A percentile compares a stretch with the other conserved stretches of the same genome.
These are phyloP conservation scores for Betula pendula DNA, from an alignment of 306 rosid genomes.

Conservation along the genomic window DNA sequence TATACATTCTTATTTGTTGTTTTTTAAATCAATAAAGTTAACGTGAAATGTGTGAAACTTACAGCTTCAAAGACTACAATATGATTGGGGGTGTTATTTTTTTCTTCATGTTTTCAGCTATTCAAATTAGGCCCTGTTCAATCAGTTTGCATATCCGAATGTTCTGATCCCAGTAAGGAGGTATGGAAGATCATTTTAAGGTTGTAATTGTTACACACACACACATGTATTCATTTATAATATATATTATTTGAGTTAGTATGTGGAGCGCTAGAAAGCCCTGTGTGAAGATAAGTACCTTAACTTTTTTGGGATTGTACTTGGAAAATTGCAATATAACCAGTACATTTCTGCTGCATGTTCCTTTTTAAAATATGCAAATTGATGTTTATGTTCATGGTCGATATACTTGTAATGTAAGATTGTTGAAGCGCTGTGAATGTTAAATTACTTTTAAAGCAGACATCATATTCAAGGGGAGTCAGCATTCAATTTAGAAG, in stretches of 20 bases:
- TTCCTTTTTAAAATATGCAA: neutral
- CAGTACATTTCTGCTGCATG: neutral
- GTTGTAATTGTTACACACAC: neutral
- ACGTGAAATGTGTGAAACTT: constrained; percentile 4
- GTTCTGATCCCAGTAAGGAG: constrained; percentile 49
- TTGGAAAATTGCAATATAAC: neutral
- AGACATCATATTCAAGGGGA: constrained; percentile 66
- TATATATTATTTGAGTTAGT: neutral
- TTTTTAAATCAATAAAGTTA: neutral
- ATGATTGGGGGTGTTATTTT: constrained; percentile 12
- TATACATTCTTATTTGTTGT: neutral
- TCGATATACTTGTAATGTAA: constrained; percentile 1
- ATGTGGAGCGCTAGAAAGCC: neutral
- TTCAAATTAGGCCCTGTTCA: constrained; percentile 63
- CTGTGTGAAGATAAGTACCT: neutral
- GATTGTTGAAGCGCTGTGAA: constrained; percentile 7
- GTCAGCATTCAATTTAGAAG: constrained; percentile 62
- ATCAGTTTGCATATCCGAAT: constrained; percentile 67
- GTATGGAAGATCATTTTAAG: constrained; percentile 33
- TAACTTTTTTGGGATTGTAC: neutral
- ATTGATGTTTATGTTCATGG: neutral
- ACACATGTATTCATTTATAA: neutral
- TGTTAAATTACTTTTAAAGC: constrained; percentile 42
- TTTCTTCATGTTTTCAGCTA: constrained; percentile 49
- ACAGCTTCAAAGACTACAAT: neutral